These are phyloP conservation scores for Umbelopsis sp. DNA, from an alignment of 192 early-diverging fungal genomes.

Conservation along the genomic window DNA sequence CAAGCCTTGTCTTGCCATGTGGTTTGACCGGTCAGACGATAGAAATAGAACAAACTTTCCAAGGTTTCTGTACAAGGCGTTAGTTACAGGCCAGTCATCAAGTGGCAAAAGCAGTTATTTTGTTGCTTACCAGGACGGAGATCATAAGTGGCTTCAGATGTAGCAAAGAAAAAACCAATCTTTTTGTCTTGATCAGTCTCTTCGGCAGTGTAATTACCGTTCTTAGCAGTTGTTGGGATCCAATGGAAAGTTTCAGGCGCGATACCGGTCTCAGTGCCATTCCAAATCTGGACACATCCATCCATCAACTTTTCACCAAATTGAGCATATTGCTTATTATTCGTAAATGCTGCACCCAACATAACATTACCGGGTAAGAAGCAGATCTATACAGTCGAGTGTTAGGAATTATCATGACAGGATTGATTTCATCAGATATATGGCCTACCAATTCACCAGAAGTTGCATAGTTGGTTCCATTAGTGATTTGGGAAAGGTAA, in stretches of 20 bases:
- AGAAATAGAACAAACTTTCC: constrained; percentile 78
- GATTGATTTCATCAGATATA: neutral
- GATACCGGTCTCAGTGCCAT: constrained; percentile 47
- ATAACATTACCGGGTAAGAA: constrained; percentile 59
- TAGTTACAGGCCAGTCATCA: too few relatives aligned
- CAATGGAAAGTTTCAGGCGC: constrained; percentile 53
- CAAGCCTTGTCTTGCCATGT: constrained; percentile 70
- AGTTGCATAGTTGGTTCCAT: neutral
- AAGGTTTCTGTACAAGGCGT: constrained; percentile 57
- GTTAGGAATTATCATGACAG: neutral
- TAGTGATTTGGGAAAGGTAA: constrained; percentile 17
- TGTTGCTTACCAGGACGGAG: constrained; percentile 52
- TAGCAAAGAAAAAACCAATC: constrained; percentile 22
- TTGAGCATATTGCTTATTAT: constrained; percentile 29
- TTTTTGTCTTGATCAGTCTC: neutral
- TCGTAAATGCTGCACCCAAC: constrained; percentile 49
- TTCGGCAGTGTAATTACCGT: neutral
- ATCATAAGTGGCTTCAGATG: constrained; percentile 34
- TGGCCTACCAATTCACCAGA: constrained; percentile 37
- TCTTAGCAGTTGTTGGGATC: constrained; percentile 1
- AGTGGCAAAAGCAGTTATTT: neutral
- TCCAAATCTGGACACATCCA: constrained; percentile 50
- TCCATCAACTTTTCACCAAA: constrained; percentile 50
- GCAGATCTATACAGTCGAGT: constrained; percentile 45
- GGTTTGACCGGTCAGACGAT: constrained; percentile 70